Evolutionary conservation across 306 rosid species (phyloP), one percentile per base, ranked within the genome.

Genomic region (Rosa persica): DNA sequence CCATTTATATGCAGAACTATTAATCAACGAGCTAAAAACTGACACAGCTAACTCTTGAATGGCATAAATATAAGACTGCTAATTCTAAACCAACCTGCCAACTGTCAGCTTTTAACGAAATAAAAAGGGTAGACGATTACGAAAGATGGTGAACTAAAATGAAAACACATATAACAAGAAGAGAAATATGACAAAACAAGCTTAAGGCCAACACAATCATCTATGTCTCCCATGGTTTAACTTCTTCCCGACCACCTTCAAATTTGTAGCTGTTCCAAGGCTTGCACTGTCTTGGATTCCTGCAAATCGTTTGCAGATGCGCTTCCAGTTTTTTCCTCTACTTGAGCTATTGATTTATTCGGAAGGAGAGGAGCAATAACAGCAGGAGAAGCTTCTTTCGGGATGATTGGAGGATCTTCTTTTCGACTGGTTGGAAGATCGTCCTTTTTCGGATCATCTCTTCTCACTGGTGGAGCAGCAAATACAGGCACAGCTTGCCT

Each of bases 401-500:
- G 70, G 25, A 76, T 78, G 43, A 86, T 75, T 22, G 87, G 82
- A 77, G 90, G 79, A 52, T 78, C 90, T 48, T 85, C 85, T 67
- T 86, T 86, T 60, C 1, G 82, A 60, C 73, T 40, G 39, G 76
- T 73, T 7, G 77, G 79, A 19, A 77, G 80, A 11, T 81, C 91
- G 46, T 81, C 86, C 61, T 88, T 85, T 27, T 83, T 76, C 60
- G 86, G 72, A 82, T 82, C 93, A 44, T 88, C 91, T 68, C 84
- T 89, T 57, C 70, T 87, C 52, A 80, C 82, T 8, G 92, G 90
- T 23, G 96, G 93, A 83, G 99, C 82, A 70, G 99, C 86, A 88
- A 42, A 87, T 52, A 82, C 98, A 19, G 94, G 99, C 74, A 90
- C 84, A 55, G 91, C 93, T 74, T 90, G 96, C 78, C 97, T 88